Conservation (phyloP, 208 protist species). For the Vickermania spadyakhi region DNA sequence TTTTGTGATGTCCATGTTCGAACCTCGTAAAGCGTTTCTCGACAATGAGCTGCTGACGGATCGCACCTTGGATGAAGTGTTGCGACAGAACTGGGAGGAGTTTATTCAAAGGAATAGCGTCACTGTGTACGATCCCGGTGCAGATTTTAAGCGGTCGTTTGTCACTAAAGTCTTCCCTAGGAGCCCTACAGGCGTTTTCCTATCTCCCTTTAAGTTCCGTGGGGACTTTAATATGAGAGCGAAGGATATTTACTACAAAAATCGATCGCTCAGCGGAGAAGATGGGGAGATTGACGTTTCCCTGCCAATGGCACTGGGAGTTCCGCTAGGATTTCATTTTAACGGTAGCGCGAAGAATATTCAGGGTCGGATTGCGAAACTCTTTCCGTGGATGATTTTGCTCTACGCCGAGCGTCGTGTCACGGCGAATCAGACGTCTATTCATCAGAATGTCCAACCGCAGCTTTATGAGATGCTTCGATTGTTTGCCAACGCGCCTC, state of each 20-base stretch:
- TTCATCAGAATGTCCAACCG: background rate
- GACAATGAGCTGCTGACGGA: background rate
- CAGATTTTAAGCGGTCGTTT: background rate
- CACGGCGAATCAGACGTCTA: background rate
- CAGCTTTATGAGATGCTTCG: background rate
- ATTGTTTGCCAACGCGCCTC: background rate
- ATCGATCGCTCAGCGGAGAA: background rate
- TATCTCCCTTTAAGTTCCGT: background rate
- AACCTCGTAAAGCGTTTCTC: background rate
- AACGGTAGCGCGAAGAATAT: background rate
- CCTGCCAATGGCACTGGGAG: background rate
- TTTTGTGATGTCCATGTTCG: background rate
- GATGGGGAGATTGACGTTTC: background rate
- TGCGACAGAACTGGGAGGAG: background rate
- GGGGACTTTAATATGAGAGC: background rate
- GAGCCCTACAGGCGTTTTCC: background rate
- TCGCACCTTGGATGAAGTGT: background rate
- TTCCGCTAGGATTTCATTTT: background rate
- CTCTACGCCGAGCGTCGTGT: background rate
- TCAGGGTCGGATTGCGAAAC: background rate
- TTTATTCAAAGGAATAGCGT: background rate
- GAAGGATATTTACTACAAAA: constrained; percentile 1
- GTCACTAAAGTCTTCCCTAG: background rate
- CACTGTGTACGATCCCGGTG: background rate
- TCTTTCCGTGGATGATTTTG: background rate